Evolutionary conservation across 164 flowering plant genomes (phyloP), one percentile per base, ranked within the genome.

Genomic region (Nelumbo lutea): DNA sequence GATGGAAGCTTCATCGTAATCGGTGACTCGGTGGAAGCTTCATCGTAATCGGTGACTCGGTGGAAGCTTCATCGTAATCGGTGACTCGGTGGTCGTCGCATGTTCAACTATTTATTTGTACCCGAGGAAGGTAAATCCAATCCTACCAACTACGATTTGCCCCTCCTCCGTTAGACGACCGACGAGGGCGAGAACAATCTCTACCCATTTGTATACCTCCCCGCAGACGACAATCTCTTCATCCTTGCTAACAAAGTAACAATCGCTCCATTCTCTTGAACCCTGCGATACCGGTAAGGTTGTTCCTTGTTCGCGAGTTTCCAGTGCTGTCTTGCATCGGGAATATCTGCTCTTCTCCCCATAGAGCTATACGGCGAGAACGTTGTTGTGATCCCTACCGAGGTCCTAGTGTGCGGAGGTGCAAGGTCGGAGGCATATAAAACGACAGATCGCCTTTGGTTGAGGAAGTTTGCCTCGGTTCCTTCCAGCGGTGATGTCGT

Each of bases 321-420:
- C 96, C 99, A 0, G 79, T 68, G 45, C 62, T 95, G 4, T 83
- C 97, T 96, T 0, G 84, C 88, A 0, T 85, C 94, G 0, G 97
- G 75, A 1, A 77, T 76, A 80, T 87, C 95, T 0, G 90, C 78
- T 1, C 84, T 95, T 51, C 97, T 95, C 44, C 99, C 99, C 0
- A 69, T 95, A 5, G 64, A 55, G 1, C 81, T 90, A 43, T 0
- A n/a, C 3, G 61, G 56, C 3, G 27, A 27, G 0, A 65, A 72
- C 39, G 5, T 56, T 0, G 53, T 10, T 0, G 9, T 42, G 6
- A 68, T 71, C 70, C 75, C 74, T 0, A 84, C 81, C 0, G 94
- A 90, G 59, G 89, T 93, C 15, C 42, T 89, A 5, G 67, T 93
- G 0, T 93, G 98, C 64, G 98, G 98, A 0, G 98, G 98, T 0